These are phyloP conservation scores for Neofusicoccum sp. DNA, from an alignment of 2,329 filamentous ascomycete species.

Conservation along the genomic window DNA sequence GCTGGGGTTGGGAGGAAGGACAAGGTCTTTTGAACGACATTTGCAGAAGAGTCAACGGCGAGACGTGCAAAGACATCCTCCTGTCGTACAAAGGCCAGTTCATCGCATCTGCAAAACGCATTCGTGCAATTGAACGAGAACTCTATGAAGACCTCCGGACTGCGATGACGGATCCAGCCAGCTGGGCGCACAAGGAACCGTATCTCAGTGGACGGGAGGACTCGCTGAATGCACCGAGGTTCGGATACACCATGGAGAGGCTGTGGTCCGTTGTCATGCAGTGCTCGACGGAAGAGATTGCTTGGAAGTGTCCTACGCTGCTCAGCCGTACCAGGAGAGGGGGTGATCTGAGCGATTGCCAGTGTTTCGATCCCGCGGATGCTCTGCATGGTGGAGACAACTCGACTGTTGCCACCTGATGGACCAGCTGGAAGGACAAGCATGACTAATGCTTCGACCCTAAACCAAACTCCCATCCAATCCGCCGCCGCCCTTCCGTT, in stretches of 20 bases:
- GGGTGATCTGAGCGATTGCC: conserved; percentile 32
- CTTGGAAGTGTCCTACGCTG: conserved; percentile 33
- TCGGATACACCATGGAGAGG: conserved; percentile 35
- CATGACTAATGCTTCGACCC: not conserved
- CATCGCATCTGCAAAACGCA: conserved; percentile 47
- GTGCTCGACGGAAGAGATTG: conserved; percentile 31
- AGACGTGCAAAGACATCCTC: conserved; percentile 37
- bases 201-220: conserved; percentile 31
- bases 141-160: conserved; percentile 38
- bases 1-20: conserved; percentile 44
- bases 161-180: conserved; percentile 29
- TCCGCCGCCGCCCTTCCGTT: not conserved
- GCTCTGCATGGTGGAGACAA: not conserved
- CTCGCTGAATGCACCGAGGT: conserved; percentile 31
- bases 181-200: conserved; percentile 32
- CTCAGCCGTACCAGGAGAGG: conserved; percentile 31
- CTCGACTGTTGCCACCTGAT: not conserved
- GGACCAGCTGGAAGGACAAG: not conserved
- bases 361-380: conserved; percentile 31
- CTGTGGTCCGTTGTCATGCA: conserved; percentile 36
- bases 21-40: conserved; percentile 43
- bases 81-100: conserved; percentile 54
- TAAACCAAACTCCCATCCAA: not conserved
- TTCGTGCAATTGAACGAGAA: conserved; percentile 39
- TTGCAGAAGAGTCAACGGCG: conserved; percentile 22